Conservation (phyloP, 345 rosid genomes). For the Rhizophora apiculata region DNA sequence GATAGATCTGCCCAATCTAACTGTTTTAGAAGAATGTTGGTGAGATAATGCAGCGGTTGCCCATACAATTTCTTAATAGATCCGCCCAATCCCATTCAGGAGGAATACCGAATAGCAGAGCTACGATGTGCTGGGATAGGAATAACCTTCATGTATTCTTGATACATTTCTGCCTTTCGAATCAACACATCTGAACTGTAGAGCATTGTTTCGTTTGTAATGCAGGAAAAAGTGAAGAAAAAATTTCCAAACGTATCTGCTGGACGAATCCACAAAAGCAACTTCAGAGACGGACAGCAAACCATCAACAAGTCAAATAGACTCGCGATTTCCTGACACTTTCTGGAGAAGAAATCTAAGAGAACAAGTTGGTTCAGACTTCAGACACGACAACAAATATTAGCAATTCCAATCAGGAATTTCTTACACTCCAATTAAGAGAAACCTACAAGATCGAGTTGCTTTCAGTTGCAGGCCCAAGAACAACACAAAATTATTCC, state of each 20-base stretch:
- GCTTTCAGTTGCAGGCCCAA: neutral
- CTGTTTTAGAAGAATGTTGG: constrained; percentile 57
- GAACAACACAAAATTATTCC: neutral
- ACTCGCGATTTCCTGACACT: too few relatives aligned
- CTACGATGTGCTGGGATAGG: constrained; percentile 59
- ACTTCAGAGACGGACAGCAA: too few relatives aligned
- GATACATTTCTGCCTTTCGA: constrained; percentile 70
- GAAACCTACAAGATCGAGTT: neutral
- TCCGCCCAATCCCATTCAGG: constrained; percentile 72
- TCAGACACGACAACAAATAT: neutral
- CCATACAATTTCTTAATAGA: constrained; percentile 66
- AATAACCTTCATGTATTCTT: constrained; percentile 72
- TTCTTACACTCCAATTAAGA: neutral
- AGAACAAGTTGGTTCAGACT: constrained; percentile 1
- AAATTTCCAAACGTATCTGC: neutral
- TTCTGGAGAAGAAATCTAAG: neutral
- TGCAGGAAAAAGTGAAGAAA: neutral
- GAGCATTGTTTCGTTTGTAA: neutral
- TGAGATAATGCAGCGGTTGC: constrained; percentile 90
- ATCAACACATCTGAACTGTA: constrained; percentile 36
- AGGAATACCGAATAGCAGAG: constrained; percentile 65
- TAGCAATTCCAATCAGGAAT: neutral
- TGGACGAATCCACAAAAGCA: neutral
- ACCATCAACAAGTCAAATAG: too few relatives aligned
- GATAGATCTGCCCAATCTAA: constrained; percentile 64